Base-by-base conservation (phyloP, 1,284 basidiomycete species). In the Phlebopus sp. region DNA sequence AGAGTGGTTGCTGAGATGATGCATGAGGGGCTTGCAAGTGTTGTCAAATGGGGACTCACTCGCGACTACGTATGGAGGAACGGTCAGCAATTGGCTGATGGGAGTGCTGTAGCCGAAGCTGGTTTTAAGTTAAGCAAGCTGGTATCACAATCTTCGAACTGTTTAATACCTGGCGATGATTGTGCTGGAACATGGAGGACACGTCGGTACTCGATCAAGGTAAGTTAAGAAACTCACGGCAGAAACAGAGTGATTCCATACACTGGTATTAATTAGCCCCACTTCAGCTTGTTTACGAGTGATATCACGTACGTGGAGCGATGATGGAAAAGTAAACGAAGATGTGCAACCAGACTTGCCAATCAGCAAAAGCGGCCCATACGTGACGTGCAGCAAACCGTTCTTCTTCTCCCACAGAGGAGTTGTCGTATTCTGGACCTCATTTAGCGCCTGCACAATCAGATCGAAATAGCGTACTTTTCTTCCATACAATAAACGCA, bases 21-120 rank as follows among this genome's bases (percentile, higher is more conserved):
- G 15, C 5, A 15, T 44, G 9, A 44, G 18, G 9, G 6, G 21
- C 6, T 23, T 3, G 6, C 21, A 6, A 6, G 21, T 23, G 21
- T 30, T 2, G 4, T 23, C 14, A 6, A 17, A 35, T 10, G 19
- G 7, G 29, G 4, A 15, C 78, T 51, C 56, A 82, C 82, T 78
- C 0, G 81, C 81, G 45, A 78, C 69, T 25, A 82, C 63, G 58
- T 88, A 88, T 14, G 84, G 80, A 0, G 86, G 86, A 0, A 87
- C 77, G 0, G 84, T 86, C 23, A 88, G 71, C 1, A 89, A 70
- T 55, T 88, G 82, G 48, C 77, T 81, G 51, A 84, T 71, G 0
- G 81, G 68, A 3, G 78, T 68, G 9, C 69, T 65, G 57, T 77
- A 77, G 6, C 81, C 83, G 49, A 85, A 86, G 25, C 77, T 81